Evolutionary conservation across 306 rosid genomes (phyloP).

Genomic region (Ammopiptanthus mongolicus): DNA sequence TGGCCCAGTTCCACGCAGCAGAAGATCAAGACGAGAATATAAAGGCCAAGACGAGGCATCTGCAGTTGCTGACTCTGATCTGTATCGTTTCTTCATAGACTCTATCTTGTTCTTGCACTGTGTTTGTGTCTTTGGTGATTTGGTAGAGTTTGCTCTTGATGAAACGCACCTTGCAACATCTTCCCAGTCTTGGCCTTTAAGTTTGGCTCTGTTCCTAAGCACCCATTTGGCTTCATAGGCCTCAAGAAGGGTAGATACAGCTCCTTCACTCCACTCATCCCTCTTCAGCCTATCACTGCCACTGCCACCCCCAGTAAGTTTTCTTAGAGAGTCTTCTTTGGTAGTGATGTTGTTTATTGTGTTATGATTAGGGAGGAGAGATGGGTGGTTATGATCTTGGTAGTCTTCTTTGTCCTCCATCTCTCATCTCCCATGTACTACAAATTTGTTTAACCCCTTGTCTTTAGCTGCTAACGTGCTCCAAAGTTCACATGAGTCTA

Average conservation of each 20-base stretch:
- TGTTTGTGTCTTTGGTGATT: constrained; percentile 77
- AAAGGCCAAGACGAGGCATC: constrained; percentile 84
- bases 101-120: constrained; percentile 99
- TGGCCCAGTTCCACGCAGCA: constrained; percentile 69
- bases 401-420: constrained; percentile 66
- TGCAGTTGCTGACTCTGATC: constrained; percentile 68
- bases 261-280: constrained; percentile 99
- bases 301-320: neutral
- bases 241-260: constrained; percentile 77
- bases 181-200: constrained; percentile 96
- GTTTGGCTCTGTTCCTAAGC: constrained; percentile 83
- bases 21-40: constrained; percentile 67
- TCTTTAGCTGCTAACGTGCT: constrained; percentile 69
- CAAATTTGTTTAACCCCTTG: constrained; percentile 20
- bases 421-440: constrained; percentile 39
- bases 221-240: constrained; percentile 87
- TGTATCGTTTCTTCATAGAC: constrained; percentile 92
- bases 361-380: constrained; percentile 44
- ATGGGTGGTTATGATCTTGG: constrained; percentile 39
- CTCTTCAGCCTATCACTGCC: constrained; percentile 61
- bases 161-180: constrained; percentile 76
- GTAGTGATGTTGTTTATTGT: neutral
- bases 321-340: constrained; percentile 55
- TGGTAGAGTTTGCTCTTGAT: constrained; percentile 51
- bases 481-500: neutral